Base-by-base conservation (phyloP, 176 grass and related monocot genomes). In the Thinopyrum elongatum region DNA sequence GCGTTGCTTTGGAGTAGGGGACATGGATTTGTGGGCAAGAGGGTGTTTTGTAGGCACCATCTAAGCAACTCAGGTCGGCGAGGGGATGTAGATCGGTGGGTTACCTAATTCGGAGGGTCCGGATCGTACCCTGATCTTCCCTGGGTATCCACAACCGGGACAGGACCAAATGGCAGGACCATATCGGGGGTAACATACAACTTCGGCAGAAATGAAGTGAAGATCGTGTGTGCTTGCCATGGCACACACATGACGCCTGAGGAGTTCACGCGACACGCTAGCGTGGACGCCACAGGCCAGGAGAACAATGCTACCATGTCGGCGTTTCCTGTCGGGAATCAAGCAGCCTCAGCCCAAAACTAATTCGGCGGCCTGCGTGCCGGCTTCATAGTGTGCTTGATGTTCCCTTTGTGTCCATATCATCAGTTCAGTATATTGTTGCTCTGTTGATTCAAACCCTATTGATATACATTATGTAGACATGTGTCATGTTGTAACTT, bases 121-220 rank as follows among this genome's bases (percentile, higher is more conserved):
- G 94, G 97, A 61, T 94, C 94, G 3, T 91, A 82, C 71, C 94
- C 97, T 2, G 90, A 94, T 84, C 97, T 99, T 80, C 97, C 97
- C 49, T 99, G 97, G 97, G 97, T 99, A 86, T 95, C 94, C 69
- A 88, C 97, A 23, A 90, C 87, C 2, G 94, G 90, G 6, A 10
- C 84, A 7, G 96, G 93, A 47, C 86, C 94, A 68, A 92, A 88
- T 68, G 97, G 86, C 21, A 94, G 88, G 79, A 96, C 92, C 29
- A 94, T 99, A 96, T 99, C 97, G 0, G 97, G 97, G 41, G 97
- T 96, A 58, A 94, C 97, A 60, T 99, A 99, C 82, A 99, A 92
- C 62, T 90, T 87, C 42, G 93, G 72, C 55, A 86, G 71, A 78
- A 92, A 91, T 6, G 90, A 99, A 68, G 55, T 96, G 76, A 95